Evolutionary conservation across 306 rosid species (phyloP), one percentile per base, ranked within the genome.

Genomic region (Cicer pinnatifidum): DNA sequence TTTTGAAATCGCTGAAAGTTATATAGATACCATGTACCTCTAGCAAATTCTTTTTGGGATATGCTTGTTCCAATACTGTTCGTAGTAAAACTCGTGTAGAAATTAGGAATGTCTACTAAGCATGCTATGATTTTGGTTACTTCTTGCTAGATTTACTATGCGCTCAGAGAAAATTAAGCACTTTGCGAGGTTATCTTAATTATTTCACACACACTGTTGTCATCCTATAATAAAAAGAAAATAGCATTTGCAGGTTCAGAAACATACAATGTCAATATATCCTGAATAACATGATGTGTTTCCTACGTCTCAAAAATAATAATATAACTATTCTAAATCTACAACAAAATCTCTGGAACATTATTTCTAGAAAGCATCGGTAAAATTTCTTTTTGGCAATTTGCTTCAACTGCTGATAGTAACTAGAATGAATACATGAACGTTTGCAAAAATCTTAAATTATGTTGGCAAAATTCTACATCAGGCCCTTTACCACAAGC

Each of bases 401-500:
- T 78, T 78, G 79, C 85, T 84, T 83, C 79, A 46, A 78, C 80
- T 73, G 84, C 73, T 67, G 59, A 83, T 58, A 28, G 41, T 23
- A 69, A 75, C 39, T 23, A 60, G 72, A 67, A 61, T 76, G 75
- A 11, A 19, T 72, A 76, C 71, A 76, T 57, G 75, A 58, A 67
- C 50, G 76, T 69, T 67, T 67, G 65, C 78, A 85, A 71, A 81
- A 77, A 16, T 72, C 68, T 56, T 38, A 19, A 54, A 52, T 11
- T 7, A 67, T 77, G 73, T 75, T 35, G 73, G 78, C 82, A 61
- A 77, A 75, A 71, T 77, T 71, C 80, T 58, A 44, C 33, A 64
- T 45, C 67, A 54, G 75, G 41, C 77, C 78, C 62, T 61, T 86
- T 82, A 91, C 98, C 97, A 94, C 78, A 94, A 85, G 57, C 98